Conservation (phyloP, 164 flowering plant species). For the Nymphaea colorata region DNA sequence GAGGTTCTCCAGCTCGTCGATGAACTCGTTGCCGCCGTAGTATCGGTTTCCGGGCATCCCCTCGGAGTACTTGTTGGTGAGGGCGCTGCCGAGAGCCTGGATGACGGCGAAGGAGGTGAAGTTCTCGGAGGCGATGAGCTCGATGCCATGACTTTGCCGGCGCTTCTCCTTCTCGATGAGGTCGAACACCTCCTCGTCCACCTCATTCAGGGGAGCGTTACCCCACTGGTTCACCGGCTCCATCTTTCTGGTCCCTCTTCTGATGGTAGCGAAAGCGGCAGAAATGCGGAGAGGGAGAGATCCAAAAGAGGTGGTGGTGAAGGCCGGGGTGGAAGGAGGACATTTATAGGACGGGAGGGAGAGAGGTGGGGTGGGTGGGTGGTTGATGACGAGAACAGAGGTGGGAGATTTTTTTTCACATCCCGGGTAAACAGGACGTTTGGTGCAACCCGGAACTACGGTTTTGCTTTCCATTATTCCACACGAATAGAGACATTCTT, state of each 20-base stretch:
- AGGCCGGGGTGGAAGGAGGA: too few relatives aligned
- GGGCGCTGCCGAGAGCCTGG: conserved; percentile 82
- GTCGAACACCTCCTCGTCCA: conserved; percentile 79
- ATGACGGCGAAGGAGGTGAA: conserved; percentile 98
- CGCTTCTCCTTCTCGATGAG: conserved; percentile 97
- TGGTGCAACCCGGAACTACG: too few relatives aligned
- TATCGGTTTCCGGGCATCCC: conserved; percentile 98
- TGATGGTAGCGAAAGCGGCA: too few relatives aligned
- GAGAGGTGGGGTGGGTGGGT: too few relatives aligned
- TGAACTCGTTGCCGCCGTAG: conserved; percentile 97
- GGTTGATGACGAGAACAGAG: too few relatives aligned
- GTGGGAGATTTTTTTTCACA: too few relatives aligned
- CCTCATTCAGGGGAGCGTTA: conserved; percentile 45
- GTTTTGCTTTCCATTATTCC: too few relatives aligned
- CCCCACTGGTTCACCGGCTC: conserved; percentile 84
- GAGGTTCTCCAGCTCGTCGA: conserved; percentile 91
- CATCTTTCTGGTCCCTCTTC: conserved; percentile 19
- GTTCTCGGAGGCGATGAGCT: conserved; percentile 93
- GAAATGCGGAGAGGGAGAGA: too few relatives aligned
- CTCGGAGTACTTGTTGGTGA: conserved; percentile 98
- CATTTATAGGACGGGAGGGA: too few relatives aligned
- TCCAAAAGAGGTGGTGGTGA: too few relatives aligned
- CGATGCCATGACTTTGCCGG: conserved; percentile 90
- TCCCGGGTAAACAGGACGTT: too few relatives aligned
- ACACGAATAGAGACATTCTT: too few relatives aligned